Base-by-base conservation (phyloP, 192 early-diverging fungal genomes). In the Coemansia sp. region DNA sequence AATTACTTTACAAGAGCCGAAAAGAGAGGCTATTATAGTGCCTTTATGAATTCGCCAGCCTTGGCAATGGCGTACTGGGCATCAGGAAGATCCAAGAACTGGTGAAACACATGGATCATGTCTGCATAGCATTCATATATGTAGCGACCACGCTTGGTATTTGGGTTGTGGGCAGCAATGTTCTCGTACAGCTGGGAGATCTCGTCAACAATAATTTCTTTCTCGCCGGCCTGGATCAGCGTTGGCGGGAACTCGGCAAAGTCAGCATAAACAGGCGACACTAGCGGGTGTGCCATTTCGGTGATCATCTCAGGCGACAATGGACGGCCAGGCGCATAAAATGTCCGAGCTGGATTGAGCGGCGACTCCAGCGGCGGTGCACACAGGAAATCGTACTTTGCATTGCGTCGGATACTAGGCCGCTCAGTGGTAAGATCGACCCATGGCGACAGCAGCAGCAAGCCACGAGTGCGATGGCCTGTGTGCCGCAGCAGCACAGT, bases 401-500 rank as follows among this genome's bases (percentile, higher is more conserved):
- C 55, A 51, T 79, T 79, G 10, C 56, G 47, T 34, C 36, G 14
- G 10, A 67, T 3, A 38, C 71, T 71, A 2, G 71, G 55, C 8
- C 68, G 60, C 18, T 50, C 18, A 4, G 63, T 63, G 0, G 55
- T 44, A 12, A 81, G 50, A 17, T 75, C 72, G 0, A 55, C 20
- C 78, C 72, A 75, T 0, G 78, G 78, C 46, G 86, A 88, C 3
- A 90, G 55, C 18, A 89, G 76, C 31, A 84, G n/a, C 17, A 80
- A 74, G 17, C 85, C 87, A 52, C 84, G 79, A 5, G 84, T 65
- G 4, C 80, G 40, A 50, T 83, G 34, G 2, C 73, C 66, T 18
- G 82, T 71, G 49, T 90, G 86, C 7, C 86, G 70, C 23, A 89
- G 71, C 53, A 87, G 84, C 65, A 87, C 73, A 40, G 86, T 52